These are phyloP conservation scores for Miscanthus lutarioriparius DNA, from an alignment of 176 grass and related monocot species.

Conservation along the genomic window DNA sequence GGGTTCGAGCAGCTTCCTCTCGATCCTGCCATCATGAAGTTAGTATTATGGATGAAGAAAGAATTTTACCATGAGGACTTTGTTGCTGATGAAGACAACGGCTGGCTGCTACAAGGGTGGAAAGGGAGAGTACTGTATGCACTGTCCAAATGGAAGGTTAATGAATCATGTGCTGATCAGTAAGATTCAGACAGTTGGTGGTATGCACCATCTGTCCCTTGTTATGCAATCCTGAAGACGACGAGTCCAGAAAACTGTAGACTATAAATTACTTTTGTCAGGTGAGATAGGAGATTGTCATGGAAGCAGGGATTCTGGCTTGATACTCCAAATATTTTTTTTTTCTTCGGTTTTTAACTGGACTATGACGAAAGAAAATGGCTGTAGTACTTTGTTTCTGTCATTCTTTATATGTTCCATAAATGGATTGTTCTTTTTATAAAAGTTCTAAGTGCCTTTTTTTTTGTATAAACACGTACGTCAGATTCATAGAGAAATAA, in stretches of 20 bases:
- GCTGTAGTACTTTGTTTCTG: not conserved
- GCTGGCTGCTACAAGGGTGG: constrained; percentile 41
- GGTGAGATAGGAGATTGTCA: not conserved
- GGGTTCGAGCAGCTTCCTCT: constrained; percentile 39
- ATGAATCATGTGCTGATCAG: not conserved
- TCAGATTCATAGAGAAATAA: not conserved
- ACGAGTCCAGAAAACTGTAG: not conserved
- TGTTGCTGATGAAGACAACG: constrained; percentile 29
- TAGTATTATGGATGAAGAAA: constrained; percentile 23
- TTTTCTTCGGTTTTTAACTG: not conserved
- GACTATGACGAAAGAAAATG: not conserved
- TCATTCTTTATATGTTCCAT: not conserved
- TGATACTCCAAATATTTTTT: not conserved
- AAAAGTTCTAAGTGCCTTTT: not conserved
- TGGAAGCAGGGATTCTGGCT: not conserved
- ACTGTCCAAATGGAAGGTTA: constrained; percentile 40
- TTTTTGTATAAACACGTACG: not conserved
- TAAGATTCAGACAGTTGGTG: not conserved
- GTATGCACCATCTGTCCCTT: not conserved
- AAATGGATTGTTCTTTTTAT: not conserved
- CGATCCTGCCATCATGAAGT: constrained; percentile 6
- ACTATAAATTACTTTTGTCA: not conserved
- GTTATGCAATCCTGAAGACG: constrained; percentile 7
- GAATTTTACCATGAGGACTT: constrained; percentile 34
- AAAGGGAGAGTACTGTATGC: constrained; percentile 40